phyloP scores from a whole-genome alignment of 257 asterid species.

The Sherardia arvensis region DNA sequence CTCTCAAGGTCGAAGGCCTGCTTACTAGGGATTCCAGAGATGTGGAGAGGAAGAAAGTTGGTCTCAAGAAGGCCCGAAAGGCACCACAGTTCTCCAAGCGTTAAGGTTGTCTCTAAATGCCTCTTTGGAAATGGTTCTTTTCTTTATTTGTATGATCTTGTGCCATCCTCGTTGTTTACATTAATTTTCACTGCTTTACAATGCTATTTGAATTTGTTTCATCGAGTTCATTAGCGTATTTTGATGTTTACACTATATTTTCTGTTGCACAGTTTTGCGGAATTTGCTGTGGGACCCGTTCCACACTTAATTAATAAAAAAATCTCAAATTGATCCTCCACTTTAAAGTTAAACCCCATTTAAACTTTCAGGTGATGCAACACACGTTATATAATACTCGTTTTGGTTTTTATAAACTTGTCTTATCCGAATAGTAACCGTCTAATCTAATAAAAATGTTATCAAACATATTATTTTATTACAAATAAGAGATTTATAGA shows the following conservation, averaged over 20 bases:
- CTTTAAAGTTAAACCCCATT: too few species aligned
- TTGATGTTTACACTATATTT: background rate
- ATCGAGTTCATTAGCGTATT: too few species aligned
- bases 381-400: too few species aligned
- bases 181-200: background rate
- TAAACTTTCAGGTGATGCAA: too few species aligned
- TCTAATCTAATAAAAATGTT: too few species aligned
- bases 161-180: too few species aligned
- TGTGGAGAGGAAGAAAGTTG: conserved; percentile 91
- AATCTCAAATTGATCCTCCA: too few species aligned
- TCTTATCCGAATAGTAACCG: too few species aligned
- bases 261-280: background rate
- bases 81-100: conserved; percentile 96
- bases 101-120: conserved; percentile 28
- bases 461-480: too few species aligned
- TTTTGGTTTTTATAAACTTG: too few species aligned
- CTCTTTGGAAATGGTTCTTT: background rate
- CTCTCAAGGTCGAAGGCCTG: conserved; percentile 76
- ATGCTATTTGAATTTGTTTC: background rate
- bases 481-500: too few species aligned
- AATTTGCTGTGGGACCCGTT: background rate
- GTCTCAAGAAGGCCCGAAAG: conserved; percentile 86
- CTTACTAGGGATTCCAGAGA: conserved; percentile 86
- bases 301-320: too few species aligned
- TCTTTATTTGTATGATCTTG: background rate